These are phyloP conservation scores for Arthrinium phaeospermum DNA, from an alignment of 2,329 filamentous ascomycete genomes.

Conservation along the genomic window DNA sequence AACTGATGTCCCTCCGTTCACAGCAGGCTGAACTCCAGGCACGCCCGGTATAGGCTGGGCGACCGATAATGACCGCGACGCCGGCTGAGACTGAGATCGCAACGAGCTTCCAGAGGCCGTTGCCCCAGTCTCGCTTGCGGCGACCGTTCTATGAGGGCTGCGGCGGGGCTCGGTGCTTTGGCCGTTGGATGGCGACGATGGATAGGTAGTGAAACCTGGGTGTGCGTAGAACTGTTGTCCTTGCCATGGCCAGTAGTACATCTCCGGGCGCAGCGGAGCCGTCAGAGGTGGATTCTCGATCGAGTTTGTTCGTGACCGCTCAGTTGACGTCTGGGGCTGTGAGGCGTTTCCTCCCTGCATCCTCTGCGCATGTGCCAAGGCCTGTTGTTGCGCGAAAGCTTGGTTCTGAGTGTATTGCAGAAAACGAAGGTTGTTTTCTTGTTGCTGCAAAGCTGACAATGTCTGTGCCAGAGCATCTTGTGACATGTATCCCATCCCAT, in stretches of 20 bases:
- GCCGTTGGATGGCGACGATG: slow-evolving; percentile 58
- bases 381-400: slow-evolving; percentile 50
- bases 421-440: slow-evolving; percentile 51
- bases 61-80: slow-evolving; percentile 51
- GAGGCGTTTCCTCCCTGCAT: slow-evolving; percentile 41
- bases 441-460: slow-evolving; percentile 52
- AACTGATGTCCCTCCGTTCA: slow-evolving; percentile 41
- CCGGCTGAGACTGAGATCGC: slow-evolving; percentile 71
- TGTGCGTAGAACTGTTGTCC: slow-evolving; percentile 52
- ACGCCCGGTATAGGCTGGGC: slow-evolving; percentile 39
- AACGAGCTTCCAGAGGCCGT: slow-evolving; percentile 59
- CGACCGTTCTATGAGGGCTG: slow-evolving; percentile 59
- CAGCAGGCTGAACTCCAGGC: slow-evolving; percentile 39
- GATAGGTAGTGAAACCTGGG: slow-evolving; percentile 58
- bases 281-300: slow-evolving; percentile 66
- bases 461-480: slow-evolving; percentile 48
- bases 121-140: slow-evolving; percentile 53
- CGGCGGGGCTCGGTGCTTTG: slow-evolving; percentile 60
- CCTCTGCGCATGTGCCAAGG: slow-evolving; percentile 50
- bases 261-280: slow-evolving; percentile 62
- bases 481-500: slow-evolving; percentile 56
- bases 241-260: slow-evolving; percentile 56
- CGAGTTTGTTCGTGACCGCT: slow-evolving; percentile 66
- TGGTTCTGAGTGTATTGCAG: slow-evolving; percentile 55
- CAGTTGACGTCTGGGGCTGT: slow-evolving; percentile 45